Evolutionary conservation across 2,329 filamentous ascomycete genomes (phyloP), one percentile per base, ranked within the genome.

Genomic region (Arthrobotrys conoides): DNA sequence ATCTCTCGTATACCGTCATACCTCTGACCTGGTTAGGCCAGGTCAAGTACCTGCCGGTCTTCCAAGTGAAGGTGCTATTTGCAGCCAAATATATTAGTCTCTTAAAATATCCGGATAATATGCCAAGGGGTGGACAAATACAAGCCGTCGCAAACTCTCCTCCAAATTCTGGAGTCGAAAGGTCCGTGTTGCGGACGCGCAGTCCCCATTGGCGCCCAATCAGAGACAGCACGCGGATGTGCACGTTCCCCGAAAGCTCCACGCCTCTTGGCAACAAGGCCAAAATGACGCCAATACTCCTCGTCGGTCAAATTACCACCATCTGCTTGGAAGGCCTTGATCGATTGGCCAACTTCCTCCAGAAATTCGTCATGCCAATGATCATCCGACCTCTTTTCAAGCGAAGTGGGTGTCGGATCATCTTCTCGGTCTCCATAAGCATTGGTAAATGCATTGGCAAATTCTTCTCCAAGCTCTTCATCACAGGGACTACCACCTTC

Each of bases 251-350:
- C 48, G 14, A 65, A 33, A 22, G 48, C 57, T 53, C 59, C 48
- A 16, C 55, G 69, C 59, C 64, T 71, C 36, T 71, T 30, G 8
- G 57, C 69, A 38, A 71, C 59, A 20, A 65, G 55, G 24, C 69
- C 57, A 48, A 71, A 33, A 71, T 71, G 69, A 36, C 57, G 69
- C 69, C 69, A 71, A 65, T 71, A 71, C 36, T 71, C 69, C 48
- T 63, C 48, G 48, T 71, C 57, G 27, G 69, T 71, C 69, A 71
- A 64, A 46, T 71, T 71, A 33, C 69, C 69, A n/a, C 69, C 69
- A 48, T 57, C 44, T 36, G 44, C 46, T 57, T 71, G 55, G 48
- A 71, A 71, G 30, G 55, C 48, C 24, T 71, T 65, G 24, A 71
- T 65, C 44, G 69, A 48, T 71, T 71, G 57, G 24, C 59, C 69